A percentile compares a stretch with the other conserved stretches of the same genome.
Evolutionary conservation across 345 rosid species (phyloP).

Genomic region (Populus simonii): DNA sequence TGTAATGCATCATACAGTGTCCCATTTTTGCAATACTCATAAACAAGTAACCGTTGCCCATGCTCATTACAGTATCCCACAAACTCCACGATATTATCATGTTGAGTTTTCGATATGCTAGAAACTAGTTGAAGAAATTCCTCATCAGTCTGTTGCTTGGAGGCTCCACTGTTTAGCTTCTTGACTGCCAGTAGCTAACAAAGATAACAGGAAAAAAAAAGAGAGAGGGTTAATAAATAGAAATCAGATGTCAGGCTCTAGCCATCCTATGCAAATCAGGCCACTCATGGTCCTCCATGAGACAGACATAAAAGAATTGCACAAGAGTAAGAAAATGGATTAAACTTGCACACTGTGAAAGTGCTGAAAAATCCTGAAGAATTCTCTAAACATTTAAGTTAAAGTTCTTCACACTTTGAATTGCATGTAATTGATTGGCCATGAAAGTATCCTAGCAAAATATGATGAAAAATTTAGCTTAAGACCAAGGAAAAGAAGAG

Average conservation of each 20-base stretch:
- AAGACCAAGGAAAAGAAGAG: background rate
- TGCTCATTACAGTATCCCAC: slow-evolving; percentile 84
- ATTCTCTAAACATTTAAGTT: background rate
- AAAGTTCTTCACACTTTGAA: background rate
- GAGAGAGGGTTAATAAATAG: background rate
- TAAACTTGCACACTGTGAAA: background rate
- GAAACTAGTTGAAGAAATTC: slow-evolving; percentile 63
- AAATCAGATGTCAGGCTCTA: slow-evolving; percentile 1
- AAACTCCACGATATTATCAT: slow-evolving; percentile 64
- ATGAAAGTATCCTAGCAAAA: background rate
- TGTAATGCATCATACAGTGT: slow-evolving; percentile 82
- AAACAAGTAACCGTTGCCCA: slow-evolving; percentile 69
- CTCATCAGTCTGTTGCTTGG: slow-evolving; percentile 46
- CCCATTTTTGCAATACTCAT: slow-evolving; percentile 58
- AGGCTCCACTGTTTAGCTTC: slow-evolving; percentile 57
- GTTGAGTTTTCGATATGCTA: slow-evolving; percentile 53
- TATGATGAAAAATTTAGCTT: background rate
- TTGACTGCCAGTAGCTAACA: slow-evolving; percentile 70
- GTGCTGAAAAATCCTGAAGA: background rate
- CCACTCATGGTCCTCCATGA: background rate
- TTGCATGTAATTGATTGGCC: background rate
- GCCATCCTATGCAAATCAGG: background rate
- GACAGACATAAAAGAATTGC: background rate
- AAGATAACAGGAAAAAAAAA: slow-evolving; percentile 13
- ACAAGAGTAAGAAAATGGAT: background rate